Evolutionary conservation across 208 protist species (phyloP).

Genomic region (Herpetomonas tarakana): DNA sequence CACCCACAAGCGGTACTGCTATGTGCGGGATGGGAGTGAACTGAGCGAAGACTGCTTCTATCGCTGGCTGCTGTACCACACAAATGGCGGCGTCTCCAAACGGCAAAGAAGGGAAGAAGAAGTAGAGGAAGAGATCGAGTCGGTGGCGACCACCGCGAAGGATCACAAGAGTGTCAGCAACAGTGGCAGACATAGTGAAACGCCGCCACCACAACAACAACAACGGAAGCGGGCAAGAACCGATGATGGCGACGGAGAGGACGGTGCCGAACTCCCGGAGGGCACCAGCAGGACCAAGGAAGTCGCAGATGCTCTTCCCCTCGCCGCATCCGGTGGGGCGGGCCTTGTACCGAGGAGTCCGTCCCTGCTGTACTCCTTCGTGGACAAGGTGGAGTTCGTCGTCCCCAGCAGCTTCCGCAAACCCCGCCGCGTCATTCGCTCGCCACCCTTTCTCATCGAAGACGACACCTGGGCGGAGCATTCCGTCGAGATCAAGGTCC

Average conservation of each 20-base stretch:
- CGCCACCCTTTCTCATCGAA: slow-evolving; percentile 74
- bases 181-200: too few relatives aligned
- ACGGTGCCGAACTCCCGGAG: not conserved
- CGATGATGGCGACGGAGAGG: too few relatives aligned
- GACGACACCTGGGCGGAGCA: slow-evolving; percentile 87
- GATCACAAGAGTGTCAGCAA: too few relatives aligned
- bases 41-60: slow-evolving; percentile 63
- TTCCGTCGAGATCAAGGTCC: slow-evolving; percentile 63
- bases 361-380: slow-evolving; percentile 63
- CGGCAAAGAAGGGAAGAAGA: not conserved
- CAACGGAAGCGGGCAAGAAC: too few relatives aligned
- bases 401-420: slow-evolving; percentile 72
- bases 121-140: not conserved
- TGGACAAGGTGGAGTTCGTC: slow-evolving; percentile 68
- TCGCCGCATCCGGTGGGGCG: not conserved
- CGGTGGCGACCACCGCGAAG: not conserved
- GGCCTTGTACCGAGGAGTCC: slow-evolving; percentile 18
- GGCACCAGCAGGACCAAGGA: not conserved
- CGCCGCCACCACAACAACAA: too few relatives aligned
- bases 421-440: slow-evolving; percentile 44
- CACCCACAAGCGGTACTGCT: slow-evolving; percentile 76
- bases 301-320: not conserved
- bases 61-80: slow-evolving; percentile 39
- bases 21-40: slow-evolving; percentile 62
- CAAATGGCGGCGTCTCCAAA: not conserved